Base-by-base conservation (phyloP, 306 rosid genomes). In the Chamaecrista fasciculata region DNA sequence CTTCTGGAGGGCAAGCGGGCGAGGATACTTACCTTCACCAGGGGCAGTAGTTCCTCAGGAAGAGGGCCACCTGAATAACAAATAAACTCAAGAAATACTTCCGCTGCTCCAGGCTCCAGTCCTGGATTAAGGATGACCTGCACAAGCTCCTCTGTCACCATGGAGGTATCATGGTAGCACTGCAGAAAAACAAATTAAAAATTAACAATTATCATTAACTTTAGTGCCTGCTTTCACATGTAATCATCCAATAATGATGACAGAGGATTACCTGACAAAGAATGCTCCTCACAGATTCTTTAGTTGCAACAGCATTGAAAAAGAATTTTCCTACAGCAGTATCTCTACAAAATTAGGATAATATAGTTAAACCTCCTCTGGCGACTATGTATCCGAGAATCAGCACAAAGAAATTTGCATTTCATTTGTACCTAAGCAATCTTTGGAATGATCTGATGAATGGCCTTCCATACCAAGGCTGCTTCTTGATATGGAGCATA, bases 1-100 rank as follows among this genome's bases (percentile, higher is more conserved):
- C 6, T 33, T 33, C 6, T 33, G 36, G 6, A 33, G 36, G n/a
- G 10, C 1, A 1, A 28, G 24, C 11, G 39, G 43, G 20, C 5
- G 19, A 20, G 64, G 69, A 42, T 18, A 49, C 75, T 75, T 58
- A 90, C 98, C 87, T 88, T 90, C 67, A 90, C 86, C 73, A 69
- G 86, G 62, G 98, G 98, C 76, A 93, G 79, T 74, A 93, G 72
- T 58, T 93, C 97, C 76, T 93, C 98, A 1, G 98, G 98, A 79
- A 93, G 98, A 51, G 96, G 98, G 67, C 98, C 97, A 21, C 83
- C 94, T 1, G 98, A 93, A 76, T 90, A 93, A 81, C 97, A 93
- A 73, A 93, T 86, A 52, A 93, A 93, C 87, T 90, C 98, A 21
- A 93, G 89, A 80, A 93, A 93, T 60, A 93, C 89, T 59, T 90